Conservation (phyloP, 805 yeast genomes). For the Isabelozyma gotoi region DNA sequence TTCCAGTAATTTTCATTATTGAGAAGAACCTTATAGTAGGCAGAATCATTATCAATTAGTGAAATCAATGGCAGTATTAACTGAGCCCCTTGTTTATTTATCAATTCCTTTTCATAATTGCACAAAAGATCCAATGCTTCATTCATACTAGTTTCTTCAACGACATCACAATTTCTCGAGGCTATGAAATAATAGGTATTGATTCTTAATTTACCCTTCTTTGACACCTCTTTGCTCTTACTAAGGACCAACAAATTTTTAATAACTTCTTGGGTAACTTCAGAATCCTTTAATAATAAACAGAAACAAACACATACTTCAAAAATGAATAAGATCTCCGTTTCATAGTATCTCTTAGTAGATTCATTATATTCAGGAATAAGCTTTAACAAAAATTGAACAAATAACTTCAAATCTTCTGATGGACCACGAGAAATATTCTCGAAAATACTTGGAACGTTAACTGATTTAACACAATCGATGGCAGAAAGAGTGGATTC, state of each 20-base stretch:
- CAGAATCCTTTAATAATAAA: constrained; percentile 25
- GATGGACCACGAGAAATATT: constrained; percentile 40
- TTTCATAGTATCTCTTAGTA: constrained; percentile 42
- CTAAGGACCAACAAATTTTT: constrained; percentile 13
- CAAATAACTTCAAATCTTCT: constrained; percentile 34
- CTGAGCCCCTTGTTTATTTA: constrained; percentile 44
- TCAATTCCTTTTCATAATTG: constrained; percentile 41
- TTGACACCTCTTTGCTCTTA: constrained; percentile 18
- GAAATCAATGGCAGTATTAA: constrained; percentile 50
- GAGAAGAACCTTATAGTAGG: constrained; percentile 39
- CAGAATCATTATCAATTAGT: constrained; percentile 42
- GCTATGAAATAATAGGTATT: constrained; percentile 52
- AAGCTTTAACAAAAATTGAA: constrained; percentile 22
- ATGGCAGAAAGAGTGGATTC: constrained; percentile 79
- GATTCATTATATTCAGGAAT: constrained; percentile 27
- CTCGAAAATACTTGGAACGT: constrained; percentile 55
- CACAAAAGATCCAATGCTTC: constrained; percentile 18
- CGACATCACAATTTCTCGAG: constrained; percentile 31
- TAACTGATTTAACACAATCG: constrained; percentile 78
- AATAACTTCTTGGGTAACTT: constrained; percentile 15
- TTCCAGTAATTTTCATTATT: constrained; percentile 52
- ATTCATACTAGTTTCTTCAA: constrained; percentile 5
- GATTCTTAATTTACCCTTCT: constrained; percentile 41
- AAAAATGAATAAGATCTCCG: constrained; percentile 47
- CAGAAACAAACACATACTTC: constrained; percentile 44